Conservation (phyloP, 371 early-diverging fungal species). For the Mortierella sp. region DNA sequence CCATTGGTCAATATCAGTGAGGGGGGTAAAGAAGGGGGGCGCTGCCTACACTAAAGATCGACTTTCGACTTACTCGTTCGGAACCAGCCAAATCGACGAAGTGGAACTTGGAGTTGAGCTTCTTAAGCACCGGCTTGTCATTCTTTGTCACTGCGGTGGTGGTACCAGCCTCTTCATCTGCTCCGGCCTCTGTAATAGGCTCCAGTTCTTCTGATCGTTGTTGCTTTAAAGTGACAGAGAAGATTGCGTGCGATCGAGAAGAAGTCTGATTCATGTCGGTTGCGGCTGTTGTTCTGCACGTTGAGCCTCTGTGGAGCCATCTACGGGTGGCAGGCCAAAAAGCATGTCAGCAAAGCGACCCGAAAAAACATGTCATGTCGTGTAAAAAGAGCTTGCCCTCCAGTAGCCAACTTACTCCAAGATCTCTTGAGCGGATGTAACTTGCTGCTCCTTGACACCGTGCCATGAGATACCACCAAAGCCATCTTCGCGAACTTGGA, state of each 20-base stretch:
- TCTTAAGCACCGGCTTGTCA: conserved; percentile 26
- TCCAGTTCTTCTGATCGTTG: conserved; percentile 40
- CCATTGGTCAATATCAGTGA: not conserved
- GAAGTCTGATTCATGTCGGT: conserved; percentile 98
- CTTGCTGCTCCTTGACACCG: conserved; percentile 87
- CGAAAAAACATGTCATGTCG: not conserved
- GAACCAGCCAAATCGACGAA: conserved; percentile 99
- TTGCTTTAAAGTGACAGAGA: conserved; percentile 74
- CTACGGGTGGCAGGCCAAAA: conserved; percentile 15
- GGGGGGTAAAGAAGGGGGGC: no score
- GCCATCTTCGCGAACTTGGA: conserved; percentile 91
- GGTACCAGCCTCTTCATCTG: conserved; percentile 8
- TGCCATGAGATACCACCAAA: conserved; percentile 91
- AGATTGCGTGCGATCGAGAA: conserved; percentile 98
- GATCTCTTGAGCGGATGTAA: conserved; percentile 78
- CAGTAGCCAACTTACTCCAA: conserved; percentile 59
- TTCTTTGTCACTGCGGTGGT: conserved; percentile 8
- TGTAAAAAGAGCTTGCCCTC: not conserved
- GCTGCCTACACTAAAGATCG: no score
- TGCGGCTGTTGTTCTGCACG: conserved; percentile 91
- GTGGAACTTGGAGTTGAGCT: conserved; percentile 82
- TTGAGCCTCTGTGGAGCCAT: conserved; percentile 79
- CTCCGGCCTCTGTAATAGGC: conserved; percentile 16
- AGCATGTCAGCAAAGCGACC: not conserved
- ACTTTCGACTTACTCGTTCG: conserved; percentile 68